Percentiles rank a stretch among this genome's conserved stretches.
Conservation (phyloP, 257 asterid genomes). For the Gardenia jasminoides region DNA sequence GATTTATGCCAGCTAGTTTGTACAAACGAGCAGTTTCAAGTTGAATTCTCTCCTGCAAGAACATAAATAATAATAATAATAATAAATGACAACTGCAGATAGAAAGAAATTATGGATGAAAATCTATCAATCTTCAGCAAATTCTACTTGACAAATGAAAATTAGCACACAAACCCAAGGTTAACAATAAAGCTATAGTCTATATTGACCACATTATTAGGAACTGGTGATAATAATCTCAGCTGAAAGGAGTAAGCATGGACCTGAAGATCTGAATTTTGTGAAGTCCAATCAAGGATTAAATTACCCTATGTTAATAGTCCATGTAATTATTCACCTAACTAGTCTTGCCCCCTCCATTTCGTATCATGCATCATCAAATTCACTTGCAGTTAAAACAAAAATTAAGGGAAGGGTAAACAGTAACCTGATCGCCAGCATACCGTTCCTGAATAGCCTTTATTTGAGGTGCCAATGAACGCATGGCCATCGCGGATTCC, state of each 20-base stretch:
- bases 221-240: background rate
- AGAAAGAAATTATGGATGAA: background rate
- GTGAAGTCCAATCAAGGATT: constrained; percentile 6
- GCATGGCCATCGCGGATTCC: constrained; percentile 98
- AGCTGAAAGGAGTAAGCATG: background rate
- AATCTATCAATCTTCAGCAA: background rate
- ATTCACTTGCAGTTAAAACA: background rate
- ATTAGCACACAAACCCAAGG: background rate
- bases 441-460: constrained; percentile 95
- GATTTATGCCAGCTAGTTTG: constrained; percentile 96
- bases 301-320: background rate
- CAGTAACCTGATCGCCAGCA: constrained; percentile 92
- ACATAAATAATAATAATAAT: constrained; percentile 19
- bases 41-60: constrained; percentile 84
- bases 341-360: background rate
- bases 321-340: no score
- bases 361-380: background rate
- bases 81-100: constrained; percentile 9
- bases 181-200: background rate
- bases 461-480: constrained; percentile 92
- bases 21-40: constrained; percentile 93
- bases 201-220: background rate
- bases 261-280: background rate
- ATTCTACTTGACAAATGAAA: background rate
- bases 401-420: constrained; percentile 23